phyloP scores from a whole-genome alignment of 257 asterid species.

The Perilla frutescens region DNA sequence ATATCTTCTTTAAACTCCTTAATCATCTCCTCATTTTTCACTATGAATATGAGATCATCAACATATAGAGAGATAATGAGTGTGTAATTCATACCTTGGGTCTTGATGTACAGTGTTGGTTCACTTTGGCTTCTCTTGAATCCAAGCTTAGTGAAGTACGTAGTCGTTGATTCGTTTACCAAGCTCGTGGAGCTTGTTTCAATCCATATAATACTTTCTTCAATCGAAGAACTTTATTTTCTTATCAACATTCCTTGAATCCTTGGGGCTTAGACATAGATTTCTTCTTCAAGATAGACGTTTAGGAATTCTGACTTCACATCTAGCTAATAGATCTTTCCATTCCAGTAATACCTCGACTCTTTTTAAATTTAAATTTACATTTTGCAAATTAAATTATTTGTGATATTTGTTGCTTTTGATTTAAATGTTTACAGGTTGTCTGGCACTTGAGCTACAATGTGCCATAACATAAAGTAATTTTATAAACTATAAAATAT shows the following conservation, averaged over 20 bases:
- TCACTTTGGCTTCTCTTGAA: background rate
- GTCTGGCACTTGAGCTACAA: too few species aligned
- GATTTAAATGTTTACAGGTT: too few species aligned
- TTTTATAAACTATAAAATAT: too few species aligned
- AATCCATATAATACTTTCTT: too few species aligned
- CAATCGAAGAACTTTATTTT: background rate
- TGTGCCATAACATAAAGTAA: too few species aligned
- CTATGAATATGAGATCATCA: background rate
- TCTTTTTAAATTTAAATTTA: too few species aligned
- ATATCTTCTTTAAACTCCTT: background rate
- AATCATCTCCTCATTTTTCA: background rate
- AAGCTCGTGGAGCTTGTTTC: background rate
- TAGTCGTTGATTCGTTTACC: background rate
- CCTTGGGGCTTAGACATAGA: background rate
- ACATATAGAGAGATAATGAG: constrained; percentile 2
- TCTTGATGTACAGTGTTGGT: constrained; percentile 2
- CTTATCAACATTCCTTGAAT: background rate
- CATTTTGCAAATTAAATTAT: too few species aligned
- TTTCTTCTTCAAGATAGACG: background rate
- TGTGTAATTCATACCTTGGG: background rate
- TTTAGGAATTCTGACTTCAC: background rate
- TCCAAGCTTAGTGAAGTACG: background rate
- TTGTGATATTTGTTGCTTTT: too few species aligned
- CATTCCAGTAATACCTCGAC: too few species aligned
- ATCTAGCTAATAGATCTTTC: background rate